Conservation (phyloP, 2,329 filamentous ascomycete genomes). For the Colletotrichum incanum region DNA sequence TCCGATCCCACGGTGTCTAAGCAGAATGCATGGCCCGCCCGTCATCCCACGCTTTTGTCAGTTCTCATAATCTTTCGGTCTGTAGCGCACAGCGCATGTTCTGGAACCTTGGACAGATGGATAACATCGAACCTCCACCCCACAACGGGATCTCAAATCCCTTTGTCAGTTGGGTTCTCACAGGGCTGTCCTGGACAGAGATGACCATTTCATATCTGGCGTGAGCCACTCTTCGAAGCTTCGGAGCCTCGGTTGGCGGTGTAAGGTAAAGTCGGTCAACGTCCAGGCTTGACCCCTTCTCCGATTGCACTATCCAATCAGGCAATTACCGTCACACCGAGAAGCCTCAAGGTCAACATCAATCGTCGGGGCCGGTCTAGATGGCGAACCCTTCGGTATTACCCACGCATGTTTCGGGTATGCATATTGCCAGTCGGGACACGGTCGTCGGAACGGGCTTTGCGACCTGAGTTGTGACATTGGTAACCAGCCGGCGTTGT, state of each 20-base stretch:
- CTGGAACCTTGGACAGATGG: conserved; percentile 11
- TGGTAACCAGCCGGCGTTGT: conserved; percentile 15
- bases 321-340: conserved; percentile 24
- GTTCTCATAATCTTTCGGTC: conserved; percentile 31
- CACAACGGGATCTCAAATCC: conserved; percentile 2
- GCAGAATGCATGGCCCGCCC: conserved; percentile 21
- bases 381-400: background rate
- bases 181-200: conserved; percentile 3
- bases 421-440: background rate
- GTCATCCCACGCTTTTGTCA: conserved; percentile 26
- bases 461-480: conserved; percentile 8
- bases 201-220: background rate
- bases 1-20: conserved; percentile 24
- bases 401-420: background rate
- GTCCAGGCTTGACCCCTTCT: conserved; percentile 28
- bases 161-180: background rate
- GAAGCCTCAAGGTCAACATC: background rate
- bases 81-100: conserved; percentile 13
- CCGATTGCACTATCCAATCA: conserved; percentile 12
- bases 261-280: conserved; percentile 2
- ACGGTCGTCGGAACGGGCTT: conserved; percentile 26
- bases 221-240: background rate
- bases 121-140: background rate
- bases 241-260: conserved; percentile 24
- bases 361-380: conserved; percentile 13